These are phyloP conservation scores for Chimonanthus salicifolius DNA, from an alignment of 164 flowering plant genomes.

Conservation along the genomic window DNA sequence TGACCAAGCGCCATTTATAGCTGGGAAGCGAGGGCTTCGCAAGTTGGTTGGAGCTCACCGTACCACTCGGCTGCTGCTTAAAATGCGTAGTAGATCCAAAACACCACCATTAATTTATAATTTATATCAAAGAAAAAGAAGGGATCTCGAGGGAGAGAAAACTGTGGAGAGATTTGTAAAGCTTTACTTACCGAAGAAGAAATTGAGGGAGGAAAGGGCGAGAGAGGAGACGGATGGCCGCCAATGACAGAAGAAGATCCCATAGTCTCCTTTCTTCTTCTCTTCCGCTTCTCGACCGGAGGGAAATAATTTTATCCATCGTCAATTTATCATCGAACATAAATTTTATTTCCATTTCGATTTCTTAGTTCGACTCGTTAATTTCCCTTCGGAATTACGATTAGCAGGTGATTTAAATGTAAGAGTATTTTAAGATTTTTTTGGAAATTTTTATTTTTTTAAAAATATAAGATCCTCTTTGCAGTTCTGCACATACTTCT, in stretches of 20 bases:
- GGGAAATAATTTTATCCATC: no score
- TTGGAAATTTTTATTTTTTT: no score
- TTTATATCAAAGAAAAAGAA: no score
- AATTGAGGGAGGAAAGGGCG: neutral
- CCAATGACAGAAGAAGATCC: neutral
- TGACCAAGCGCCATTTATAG: constrained; percentile 75
- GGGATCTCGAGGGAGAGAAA: neutral
- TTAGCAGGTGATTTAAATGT: no score
- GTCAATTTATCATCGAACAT: no score
- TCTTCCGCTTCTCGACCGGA: no score
- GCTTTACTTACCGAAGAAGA: neutral
- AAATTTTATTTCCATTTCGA: no score
- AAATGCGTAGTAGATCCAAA: neutral
- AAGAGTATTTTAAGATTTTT: no score
- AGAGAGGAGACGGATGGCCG: neutral
- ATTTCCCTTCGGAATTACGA: no score
- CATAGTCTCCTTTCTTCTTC: neutral
- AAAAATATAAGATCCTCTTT: no score
- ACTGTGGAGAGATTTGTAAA: neutral
- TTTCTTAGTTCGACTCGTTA: no score
- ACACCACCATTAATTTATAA: neutral
- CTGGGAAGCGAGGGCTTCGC: constrained; percentile 14
- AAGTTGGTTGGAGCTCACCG: constrained; percentile 10
- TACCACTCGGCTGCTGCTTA: constrained; percentile 13
- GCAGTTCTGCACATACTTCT: no score